phyloP scores from a whole-genome alignment of 2,329 filamentous ascomycete genomes.

The Trichoderma pleuroti region DNA sequence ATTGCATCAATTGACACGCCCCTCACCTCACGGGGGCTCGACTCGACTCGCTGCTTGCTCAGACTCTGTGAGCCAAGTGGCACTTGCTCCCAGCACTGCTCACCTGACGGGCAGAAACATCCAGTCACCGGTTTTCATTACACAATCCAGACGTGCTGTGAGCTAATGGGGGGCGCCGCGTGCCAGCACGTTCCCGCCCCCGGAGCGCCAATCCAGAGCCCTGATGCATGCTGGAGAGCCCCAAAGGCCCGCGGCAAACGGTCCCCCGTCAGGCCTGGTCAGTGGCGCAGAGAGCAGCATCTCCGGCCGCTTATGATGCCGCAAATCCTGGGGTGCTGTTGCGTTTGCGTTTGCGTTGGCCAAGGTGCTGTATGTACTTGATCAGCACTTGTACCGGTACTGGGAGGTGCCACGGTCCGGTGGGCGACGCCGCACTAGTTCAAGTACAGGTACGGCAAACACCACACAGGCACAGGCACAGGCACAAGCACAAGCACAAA shows the following conservation, averaged over 20 bases:
- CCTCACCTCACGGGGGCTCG: neutral
- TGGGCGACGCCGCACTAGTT: no score
- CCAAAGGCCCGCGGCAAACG: neutral
- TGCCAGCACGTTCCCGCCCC: constrained; percentile 18
- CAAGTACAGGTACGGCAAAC: neutral
- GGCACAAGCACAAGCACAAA: neutral
- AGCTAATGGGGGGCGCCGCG: constrained; percentile 28
- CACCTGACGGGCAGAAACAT: constrained; percentile 23
- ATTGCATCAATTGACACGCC: neutral
- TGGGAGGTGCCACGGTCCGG: neutral
- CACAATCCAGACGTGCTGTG: constrained; percentile 40
- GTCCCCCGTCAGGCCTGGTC: neutral
- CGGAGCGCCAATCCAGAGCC: constrained; percentile 11
- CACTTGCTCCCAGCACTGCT: constrained; percentile 18
- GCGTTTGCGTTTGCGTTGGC: neutral
- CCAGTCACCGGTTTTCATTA: constrained; percentile 48
- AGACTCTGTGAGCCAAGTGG: neutral
- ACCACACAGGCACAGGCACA: neutral
- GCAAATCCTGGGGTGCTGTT: constrained; percentile 4
- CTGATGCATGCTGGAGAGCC: neutral
- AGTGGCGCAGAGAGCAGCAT: constrained; percentile 8
- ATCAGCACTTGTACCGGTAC: neutral
- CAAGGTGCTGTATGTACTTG: no score
- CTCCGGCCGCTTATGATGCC: constrained; percentile 8
- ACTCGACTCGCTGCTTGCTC: neutral